phyloP scores from a whole-genome alignment of 2,329 filamentous ascomycete species.

The Aulographum hederae region DNA sequence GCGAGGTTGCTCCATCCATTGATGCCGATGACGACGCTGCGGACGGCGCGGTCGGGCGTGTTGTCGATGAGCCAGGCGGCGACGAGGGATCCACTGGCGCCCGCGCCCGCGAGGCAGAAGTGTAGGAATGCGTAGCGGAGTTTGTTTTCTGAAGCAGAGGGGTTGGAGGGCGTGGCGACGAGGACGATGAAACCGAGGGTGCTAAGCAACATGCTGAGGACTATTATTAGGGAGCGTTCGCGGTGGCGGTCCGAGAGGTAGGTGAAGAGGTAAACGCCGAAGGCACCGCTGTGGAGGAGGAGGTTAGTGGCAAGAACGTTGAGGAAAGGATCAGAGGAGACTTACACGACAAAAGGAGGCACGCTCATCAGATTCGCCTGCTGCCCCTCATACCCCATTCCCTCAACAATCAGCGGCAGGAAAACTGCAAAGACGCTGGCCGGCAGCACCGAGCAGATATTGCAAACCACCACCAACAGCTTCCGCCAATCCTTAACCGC shows the following conservation, averaged over 20 bases:
- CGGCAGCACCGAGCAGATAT: constrained; percentile 41
- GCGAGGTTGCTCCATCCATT: constrained; percentile 35
- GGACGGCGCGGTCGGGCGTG: constrained; percentile 33
- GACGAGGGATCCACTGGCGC: not conserved
- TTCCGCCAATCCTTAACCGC: constrained; percentile 6
- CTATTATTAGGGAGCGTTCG: constrained; percentile 31
- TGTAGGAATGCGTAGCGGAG: not conserved
- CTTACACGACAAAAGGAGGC: constrained; percentile 43
- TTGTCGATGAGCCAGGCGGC: constrained; percentile 23
- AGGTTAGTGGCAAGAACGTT: no score
- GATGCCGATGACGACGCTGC: constrained; percentile 32
- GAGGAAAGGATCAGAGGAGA: no score
- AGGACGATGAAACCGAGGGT: constrained; percentile 29
- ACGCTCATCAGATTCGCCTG: constrained; percentile 41
- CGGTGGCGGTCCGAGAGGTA: constrained; percentile 26
- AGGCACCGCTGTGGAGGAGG: constrained; percentile 21
- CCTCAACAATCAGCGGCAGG: constrained; percentile 38
- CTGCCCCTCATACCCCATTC: constrained; percentile 16
- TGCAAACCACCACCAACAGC: constrained; percentile 34
- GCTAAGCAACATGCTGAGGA: constrained; percentile 32
- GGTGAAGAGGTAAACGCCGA: constrained; percentile 28
- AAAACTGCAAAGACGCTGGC: constrained; percentile 43
- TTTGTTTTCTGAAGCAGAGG: not conserved
- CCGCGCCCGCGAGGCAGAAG: not conserved
- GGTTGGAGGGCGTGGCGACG: no score